phyloP scores from a whole-genome alignment of 1,284 basidiomycete genomes.

The Peniophora sp. region DNA sequence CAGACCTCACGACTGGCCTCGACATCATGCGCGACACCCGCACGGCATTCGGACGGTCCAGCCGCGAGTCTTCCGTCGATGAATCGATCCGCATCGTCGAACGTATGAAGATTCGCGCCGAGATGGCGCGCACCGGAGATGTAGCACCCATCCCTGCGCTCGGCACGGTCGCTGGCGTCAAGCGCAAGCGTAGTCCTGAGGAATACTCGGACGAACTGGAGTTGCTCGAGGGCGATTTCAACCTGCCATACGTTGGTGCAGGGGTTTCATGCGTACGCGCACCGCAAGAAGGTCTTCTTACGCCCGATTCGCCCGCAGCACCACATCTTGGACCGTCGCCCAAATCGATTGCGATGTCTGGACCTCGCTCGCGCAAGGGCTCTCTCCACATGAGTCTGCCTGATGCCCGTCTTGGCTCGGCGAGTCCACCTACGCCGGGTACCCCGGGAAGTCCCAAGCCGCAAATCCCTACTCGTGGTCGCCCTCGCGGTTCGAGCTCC shows the following conservation, averaged over 20 bases:
- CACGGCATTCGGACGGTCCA: conserved; percentile 17
- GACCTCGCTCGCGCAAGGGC: too few relatives aligned
- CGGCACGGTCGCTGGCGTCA: conserved; percentile 25
- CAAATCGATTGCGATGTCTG: too few relatives aligned
- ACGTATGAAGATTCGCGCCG: conserved; percentile 39
- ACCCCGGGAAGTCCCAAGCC: background rate
- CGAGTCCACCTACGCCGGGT: background rate
- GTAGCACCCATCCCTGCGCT: conserved; percentile 5
- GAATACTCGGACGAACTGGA: conserved; percentile 24
- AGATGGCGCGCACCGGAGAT: conserved; percentile 19
- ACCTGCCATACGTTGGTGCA: conserved; percentile 38
- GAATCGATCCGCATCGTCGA: conserved; percentile 40
- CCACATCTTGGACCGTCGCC: background rate
- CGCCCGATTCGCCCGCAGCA: background rate
- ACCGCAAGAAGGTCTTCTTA: background rate
- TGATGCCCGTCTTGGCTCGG: background rate
- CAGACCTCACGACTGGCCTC: conserved; percentile 41
- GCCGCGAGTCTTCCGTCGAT: conserved; percentile 16
- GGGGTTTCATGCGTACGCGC: conserved; percentile 21
- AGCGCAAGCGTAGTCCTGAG: conserved; percentile 46
- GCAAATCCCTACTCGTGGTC: conserved; percentile 12
- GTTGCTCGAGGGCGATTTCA: conserved; percentile 28
- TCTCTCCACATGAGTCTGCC: too few relatives aligned
- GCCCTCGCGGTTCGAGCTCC: conserved; percentile 7
- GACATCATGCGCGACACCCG: conserved; percentile 36